phyloP scores from a whole-genome alignment of 331 rosid species.

The Erythrophleum ivorense region DNA sequence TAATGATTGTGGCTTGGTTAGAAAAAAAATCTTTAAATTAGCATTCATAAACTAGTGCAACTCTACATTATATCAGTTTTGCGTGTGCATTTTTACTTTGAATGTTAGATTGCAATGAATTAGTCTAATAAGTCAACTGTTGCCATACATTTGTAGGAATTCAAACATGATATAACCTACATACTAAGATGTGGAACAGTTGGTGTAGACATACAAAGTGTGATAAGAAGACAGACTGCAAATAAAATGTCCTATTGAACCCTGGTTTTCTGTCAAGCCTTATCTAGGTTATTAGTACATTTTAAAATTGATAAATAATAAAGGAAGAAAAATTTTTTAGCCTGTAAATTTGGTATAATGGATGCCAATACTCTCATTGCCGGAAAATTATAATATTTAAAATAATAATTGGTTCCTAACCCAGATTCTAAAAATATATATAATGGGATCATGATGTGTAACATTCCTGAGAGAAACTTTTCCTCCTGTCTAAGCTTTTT shows the following conservation, averaged over 20 bases:
- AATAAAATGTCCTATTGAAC: background rate
- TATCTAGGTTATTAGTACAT: background rate
- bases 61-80: background rate
- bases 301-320: background rate
- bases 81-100: slow-evolving; percentile 1
- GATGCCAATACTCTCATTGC: background rate
- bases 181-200: no score
- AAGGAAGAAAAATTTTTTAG: background rate
- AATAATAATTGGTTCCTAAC: background rate
- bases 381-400: background rate
- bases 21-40: background rate
- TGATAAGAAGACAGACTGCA: background rate
- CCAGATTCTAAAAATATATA: slow-evolving; percentile 6
- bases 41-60: background rate
- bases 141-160: background rate
- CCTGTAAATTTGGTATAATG: background rate
- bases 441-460: background rate
- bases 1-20: slow-evolving; percentile 1
- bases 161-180: no score
- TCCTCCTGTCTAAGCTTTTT: background rate
- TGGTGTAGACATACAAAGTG: background rate
- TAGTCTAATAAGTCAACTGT: slow-evolving; percentile 4
- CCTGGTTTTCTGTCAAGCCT: background rate
- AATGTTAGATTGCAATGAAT: background rate
- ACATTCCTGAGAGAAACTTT: slow-evolving; percentile 15